Conservation (phyloP, 2,329 filamentous ascomycete species). For the Colletotrichum limetticola region DNA sequence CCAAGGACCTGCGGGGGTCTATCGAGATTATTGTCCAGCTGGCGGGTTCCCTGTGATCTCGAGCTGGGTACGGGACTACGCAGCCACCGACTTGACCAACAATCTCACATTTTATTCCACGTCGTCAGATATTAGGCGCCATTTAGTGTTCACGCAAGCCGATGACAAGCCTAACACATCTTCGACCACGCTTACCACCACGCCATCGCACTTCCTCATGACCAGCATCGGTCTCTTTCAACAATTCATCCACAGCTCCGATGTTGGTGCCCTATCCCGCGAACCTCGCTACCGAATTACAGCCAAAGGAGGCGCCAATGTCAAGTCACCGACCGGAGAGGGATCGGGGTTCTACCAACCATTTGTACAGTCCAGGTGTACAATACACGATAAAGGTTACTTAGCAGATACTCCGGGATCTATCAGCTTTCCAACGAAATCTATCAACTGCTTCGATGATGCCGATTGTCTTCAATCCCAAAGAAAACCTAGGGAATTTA, state of each 20-base stretch:
- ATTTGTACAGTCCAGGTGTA: constrained; percentile 15
- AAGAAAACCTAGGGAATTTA: background rate
- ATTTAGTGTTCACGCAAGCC: background rate
- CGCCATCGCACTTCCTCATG: background rate
- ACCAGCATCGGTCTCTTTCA: background rate
- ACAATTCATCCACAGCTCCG: background rate
- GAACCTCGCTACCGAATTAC: background rate
- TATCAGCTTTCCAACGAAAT: background rate
- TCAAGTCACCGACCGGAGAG: background rate
- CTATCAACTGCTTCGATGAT: constrained; percentile 6
- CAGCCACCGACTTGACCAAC: background rate
- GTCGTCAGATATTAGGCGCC: background rate
- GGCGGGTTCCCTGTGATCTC: background rate
- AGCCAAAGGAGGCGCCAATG: background rate
- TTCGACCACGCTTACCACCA: background rate
- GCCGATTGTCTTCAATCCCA: background rate
- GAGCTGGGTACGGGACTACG: background rate
- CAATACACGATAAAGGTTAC: background rate
- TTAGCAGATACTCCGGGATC: background rate
- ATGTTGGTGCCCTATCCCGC: background rate
- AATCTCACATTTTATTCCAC: background rate
- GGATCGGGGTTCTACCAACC: constrained; percentile 9
- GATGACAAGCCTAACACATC: rapidly evolving
- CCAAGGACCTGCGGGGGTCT: background rate
- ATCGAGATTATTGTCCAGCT: background rate